Conservation (phyloP, 345 rosid genomes). For the Citrus inodora region DNA sequence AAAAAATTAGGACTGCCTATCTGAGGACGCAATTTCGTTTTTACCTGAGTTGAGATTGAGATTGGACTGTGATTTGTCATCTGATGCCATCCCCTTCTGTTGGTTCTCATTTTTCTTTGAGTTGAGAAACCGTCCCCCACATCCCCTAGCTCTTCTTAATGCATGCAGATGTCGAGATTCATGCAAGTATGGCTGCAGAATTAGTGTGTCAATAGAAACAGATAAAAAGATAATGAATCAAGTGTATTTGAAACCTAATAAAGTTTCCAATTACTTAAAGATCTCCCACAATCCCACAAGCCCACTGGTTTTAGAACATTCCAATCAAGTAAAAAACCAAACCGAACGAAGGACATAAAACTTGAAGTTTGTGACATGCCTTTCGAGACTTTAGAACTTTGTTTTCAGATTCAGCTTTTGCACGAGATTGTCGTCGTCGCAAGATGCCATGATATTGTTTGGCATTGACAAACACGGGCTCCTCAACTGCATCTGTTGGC, state of each 20-base stretch:
- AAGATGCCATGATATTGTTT: conserved; percentile 96
- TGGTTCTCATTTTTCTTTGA: conserved; percentile 60
- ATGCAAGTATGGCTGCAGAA: conserved; percentile 87
- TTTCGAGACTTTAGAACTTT: conserved; percentile 68
- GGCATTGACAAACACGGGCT: conserved; percentile 97
- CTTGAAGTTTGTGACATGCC: conserved; percentile 33
- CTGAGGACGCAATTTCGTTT: conserved; percentile 37
- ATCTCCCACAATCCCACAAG: not conserved
- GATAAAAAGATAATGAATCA: not conserved
- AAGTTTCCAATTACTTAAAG: not conserved
- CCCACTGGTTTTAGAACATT: not conserved
- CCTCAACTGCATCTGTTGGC: conserved; percentile 90
- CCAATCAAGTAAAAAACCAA: not conserved
- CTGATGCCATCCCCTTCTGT: conserved; percentile 44
- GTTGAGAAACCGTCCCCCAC: conserved; percentile 90
- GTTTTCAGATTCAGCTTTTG: conserved; percentile 81
- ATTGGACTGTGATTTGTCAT: conserved; percentile 55
- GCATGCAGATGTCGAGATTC: conserved; percentile 98
- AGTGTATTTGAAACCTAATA: not conserved
- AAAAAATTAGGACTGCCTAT: conserved; percentile 40
- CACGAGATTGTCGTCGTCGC: conserved; percentile 93
- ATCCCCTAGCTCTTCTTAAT: conserved; percentile 86
- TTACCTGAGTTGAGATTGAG: conserved; percentile 60
- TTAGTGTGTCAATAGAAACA: conserved; percentile 3
- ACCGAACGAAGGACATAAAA: not conserved